Conservation (phyloP, 202 grass and related monocot species). For the Carex sylvatica region DNA sequence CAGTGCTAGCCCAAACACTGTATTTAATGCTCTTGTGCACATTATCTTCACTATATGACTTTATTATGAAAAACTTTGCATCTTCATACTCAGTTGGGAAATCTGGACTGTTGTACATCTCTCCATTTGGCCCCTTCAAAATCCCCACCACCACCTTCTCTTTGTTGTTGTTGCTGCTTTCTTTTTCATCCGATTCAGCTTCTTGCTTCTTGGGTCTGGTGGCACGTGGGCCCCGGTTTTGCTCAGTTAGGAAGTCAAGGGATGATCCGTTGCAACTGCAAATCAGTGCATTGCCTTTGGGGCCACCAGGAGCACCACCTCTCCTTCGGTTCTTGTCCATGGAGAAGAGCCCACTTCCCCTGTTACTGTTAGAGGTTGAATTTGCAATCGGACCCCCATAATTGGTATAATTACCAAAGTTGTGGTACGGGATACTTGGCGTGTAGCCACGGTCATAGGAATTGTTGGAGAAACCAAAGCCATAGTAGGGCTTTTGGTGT, state of each 20-base stretch:
- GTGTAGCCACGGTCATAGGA: conserved; percentile 52
- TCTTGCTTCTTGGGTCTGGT: conserved; percentile 66
- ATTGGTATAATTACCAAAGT: conserved; percentile 50
- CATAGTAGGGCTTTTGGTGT: conserved; percentile 70
- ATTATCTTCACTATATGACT: conserved; percentile 99
- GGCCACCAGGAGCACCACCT: conserved; percentile 45
- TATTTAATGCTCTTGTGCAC: conserved; percentile 99
- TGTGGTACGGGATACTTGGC: conserved; percentile 48
- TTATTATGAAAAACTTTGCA: conserved; percentile 97
- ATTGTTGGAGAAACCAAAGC: conserved; percentile 53
- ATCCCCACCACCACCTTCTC: conserved; percentile 40
- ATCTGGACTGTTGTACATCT: conserved; percentile 61
- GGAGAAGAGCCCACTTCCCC: conserved; percentile 44
- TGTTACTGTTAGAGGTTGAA: conserved; percentile 45
- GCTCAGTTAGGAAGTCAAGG: conserved; percentile 84
- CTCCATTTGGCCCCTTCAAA: conserved; percentile 38
- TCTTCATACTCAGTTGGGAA: conserved; percentile 70
- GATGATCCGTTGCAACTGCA: conserved; percentile 63
- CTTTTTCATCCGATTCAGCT: conserved; percentile 38
- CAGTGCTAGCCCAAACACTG: conserved; percentile 96
- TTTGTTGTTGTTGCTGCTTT: conserved; percentile 33
- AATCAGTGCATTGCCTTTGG: conserved; percentile 58
- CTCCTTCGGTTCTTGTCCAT: conserved; percentile 56
- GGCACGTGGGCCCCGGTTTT: conserved; percentile 83
- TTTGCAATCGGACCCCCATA: conserved; percentile 38